These are phyloP conservation scores for Cladosporium sp. DNA, from an alignment of 2,329 filamentous ascomycete species.

Conservation along the genomic window DNA sequence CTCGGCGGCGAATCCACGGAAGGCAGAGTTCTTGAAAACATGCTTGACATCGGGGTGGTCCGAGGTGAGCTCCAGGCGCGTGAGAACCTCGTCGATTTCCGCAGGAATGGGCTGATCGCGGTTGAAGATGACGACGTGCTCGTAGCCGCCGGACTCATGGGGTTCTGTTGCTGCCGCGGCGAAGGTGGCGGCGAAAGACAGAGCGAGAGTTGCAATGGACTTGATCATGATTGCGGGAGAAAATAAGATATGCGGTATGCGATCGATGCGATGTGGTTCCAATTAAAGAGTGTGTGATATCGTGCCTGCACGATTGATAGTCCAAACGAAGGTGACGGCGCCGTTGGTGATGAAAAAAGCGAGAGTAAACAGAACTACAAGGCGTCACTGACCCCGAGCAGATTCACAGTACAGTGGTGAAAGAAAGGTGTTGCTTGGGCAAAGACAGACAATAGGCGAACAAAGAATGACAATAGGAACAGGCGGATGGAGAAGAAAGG, in stretches of 20 bases:
- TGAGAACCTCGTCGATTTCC: conserved; percentile 39
- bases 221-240: conserved; percentile 10
- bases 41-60: conserved; percentile 41
- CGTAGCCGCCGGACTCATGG: conserved; percentile 23
- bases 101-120: conserved; percentile 33
- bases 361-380: conserved; percentile 6
- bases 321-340: conserved; percentile 1
- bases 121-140: conserved; percentile 43
- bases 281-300: neutral
- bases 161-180: conserved; percentile 8
- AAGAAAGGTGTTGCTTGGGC: neutral
- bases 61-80: conserved; percentile 38
- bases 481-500: conserved; percentile 3
- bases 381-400: conserved; percentile 7
- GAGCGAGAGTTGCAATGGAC: neutral
- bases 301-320: conserved; percentile 19
- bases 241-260: conserved; percentile 2
- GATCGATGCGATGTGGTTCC: conserved; percentile 5
- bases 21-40: conserved; percentile 44
- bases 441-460: conserved; percentile 9
- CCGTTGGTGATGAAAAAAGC: conserved; percentile 8
- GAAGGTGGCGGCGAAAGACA: conserved; percentile 1
- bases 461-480: conserved; percentile 11
- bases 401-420: neutral
- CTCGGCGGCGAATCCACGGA: conserved; percentile 42